Base-by-base conservation (phyloP, 2,329 filamentous ascomycete species). In the Scedosporium boydii region DNA sequence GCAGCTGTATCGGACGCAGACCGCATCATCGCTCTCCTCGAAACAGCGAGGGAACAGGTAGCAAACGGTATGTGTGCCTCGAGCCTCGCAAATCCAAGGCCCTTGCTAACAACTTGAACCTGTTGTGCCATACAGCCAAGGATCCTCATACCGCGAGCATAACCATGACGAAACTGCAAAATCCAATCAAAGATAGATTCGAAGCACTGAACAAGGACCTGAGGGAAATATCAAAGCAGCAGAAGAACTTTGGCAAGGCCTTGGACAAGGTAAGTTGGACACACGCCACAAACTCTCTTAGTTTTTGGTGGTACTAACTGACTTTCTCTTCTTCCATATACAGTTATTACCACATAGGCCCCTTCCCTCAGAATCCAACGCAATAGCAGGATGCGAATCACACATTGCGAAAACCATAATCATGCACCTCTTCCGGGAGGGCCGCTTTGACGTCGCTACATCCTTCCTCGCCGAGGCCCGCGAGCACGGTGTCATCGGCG, bases 401-500 rank as follows among this genome's bases (percentile, higher is more conserved):
- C 87, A 96, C 80, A 82, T 98, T 71, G 96, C 97, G 75, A 86
- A 93, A 63, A 93, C 95, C 6, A 96, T 99, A 68, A 90, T 90
- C 9, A 97, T 98, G 92, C 95, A 99, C 71, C 83, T 99, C 23
- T 82, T 99, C 46, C 90, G 95, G 48, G 93, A 98, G 76, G 95
- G 95, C 58, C 90, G 96, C 71, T 99, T 99, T 74, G 82, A 82
- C 23, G 93, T 96, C 2, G 93, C 93, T 12, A 86, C 87, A 16
- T 91, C 87, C 1, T 97, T 99, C 68, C 84, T 96, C 58, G 78
- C 82, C 14, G 95, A 98, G 78, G 84, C 78, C 9, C 38, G 57
- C 27, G 53, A 59, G 12, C 44, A 34, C 23, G 56, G 59, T 29
- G 42, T 64, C 59, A 21, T 59, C 29, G 18, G n/a, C 55, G 18